Conservation (phyloP, 2,329 filamentous ascomycete species). For the Coleophoma eucalyptorum region DNA sequence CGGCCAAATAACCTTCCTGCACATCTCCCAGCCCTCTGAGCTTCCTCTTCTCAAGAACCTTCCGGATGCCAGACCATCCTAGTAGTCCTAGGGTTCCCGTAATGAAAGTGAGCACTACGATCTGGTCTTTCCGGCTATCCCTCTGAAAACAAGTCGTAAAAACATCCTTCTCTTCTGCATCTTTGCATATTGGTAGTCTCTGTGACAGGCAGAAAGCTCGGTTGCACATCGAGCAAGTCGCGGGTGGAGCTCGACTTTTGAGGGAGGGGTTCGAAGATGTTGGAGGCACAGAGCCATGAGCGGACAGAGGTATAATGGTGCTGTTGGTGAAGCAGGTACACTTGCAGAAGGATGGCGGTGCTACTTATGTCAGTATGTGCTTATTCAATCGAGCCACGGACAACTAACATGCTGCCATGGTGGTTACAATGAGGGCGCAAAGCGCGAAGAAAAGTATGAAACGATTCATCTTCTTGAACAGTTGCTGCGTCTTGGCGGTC, state of each 20-base stretch:
- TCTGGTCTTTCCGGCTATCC: slow-evolving; percentile 62
- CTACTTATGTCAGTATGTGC: slow-evolving; percentile 33
- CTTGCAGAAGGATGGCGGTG: slow-evolving; percentile 63
- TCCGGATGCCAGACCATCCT: slow-evolving; percentile 54
- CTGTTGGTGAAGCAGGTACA: slow-evolving; percentile 68
- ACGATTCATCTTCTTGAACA: slow-evolving; percentile 7
- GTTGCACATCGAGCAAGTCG: slow-evolving; percentile 57
- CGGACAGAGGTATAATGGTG: slow-evolving; percentile 58
- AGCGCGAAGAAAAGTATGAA: slow-evolving; percentile 14
- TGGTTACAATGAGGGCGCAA: slow-evolving; percentile 18
- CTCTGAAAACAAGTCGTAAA: slow-evolving; percentile 63
- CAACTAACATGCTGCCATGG: slow-evolving; percentile 22
- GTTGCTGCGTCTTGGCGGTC: too few relatives aligned
- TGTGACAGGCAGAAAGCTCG: slow-evolving; percentile 60
- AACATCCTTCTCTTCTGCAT: slow-evolving; percentile 58
- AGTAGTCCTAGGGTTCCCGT: slow-evolving; percentile 54
- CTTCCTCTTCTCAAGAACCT: slow-evolving; percentile 38
- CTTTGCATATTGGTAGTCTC: slow-evolving; percentile 58
- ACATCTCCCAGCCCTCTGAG: slow-evolving; percentile 14
- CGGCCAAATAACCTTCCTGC: slow-evolving; percentile 18
- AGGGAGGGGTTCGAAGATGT: slow-evolving; percentile 11
- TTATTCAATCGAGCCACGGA: background rate
- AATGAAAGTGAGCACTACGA: slow-evolving; percentile 64
- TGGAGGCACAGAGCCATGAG: slow-evolving; percentile 19
- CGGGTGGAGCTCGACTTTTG: slow-evolving; percentile 31